Evolutionary conservation across 345 rosid genomes (phyloP), one percentile per base, ranked within the genome.

Genomic region (Kandelia obovata): DNA sequence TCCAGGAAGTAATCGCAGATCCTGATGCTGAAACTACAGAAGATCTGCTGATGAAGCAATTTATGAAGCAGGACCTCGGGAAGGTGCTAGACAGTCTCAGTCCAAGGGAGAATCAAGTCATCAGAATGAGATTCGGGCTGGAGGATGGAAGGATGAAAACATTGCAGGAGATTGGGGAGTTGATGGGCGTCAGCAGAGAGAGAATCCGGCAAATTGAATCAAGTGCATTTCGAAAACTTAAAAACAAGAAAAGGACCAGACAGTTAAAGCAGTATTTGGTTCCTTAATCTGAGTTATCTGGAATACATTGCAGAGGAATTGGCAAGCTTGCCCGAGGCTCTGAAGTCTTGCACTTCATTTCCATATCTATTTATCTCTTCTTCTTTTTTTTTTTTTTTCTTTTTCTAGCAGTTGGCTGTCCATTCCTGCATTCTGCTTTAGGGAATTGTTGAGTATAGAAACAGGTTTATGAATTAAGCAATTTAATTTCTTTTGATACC

Each of bases 131-230:
- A 77, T 95, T 88, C 15, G 99, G 99, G 27, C 77, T 95, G 73
- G 96, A 85, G 1, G 96, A 90, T 61, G 99, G 97, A 32, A 85
- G 97, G 78, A 86, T 82, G 88, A 95, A 88, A 77, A 92, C 97
- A 0, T 73, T 95, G 78, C 99, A 95, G 67, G 99, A 95, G 82
- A 95, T 95, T 0, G 99, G 99, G 13, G 99, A 95, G 64, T 51
- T 75, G 34, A 86, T 95, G 85, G 85, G 91, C 0, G 85, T 95
- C 0, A 90, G 97, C 83, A 80, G 99, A n/a, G 99, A 95, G 80
- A 83, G 99, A 80, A 70, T 95, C 66, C 81, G 97, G 49, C 99
- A 95, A 58, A 91, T 95, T 2, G 99, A 95, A 72, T 86, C 87
- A 0, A 82, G 84, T 13, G 97, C 93, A 10, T 90, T 90, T 65